Base-by-base conservation (phyloP, 169 alveolate genomes). In the Condylostoma magnum region DNA sequence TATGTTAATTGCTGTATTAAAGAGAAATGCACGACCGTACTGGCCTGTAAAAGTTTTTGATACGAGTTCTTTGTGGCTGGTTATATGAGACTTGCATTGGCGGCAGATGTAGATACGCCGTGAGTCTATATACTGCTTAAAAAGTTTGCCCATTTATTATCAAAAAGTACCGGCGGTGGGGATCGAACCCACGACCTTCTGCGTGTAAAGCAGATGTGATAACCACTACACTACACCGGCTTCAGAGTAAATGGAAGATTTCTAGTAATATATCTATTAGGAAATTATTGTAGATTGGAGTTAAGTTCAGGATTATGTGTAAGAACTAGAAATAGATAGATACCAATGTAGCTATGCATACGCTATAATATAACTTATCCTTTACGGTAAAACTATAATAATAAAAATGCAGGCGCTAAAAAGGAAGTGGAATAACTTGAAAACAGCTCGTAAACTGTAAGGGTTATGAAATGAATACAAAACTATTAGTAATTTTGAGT, bases 181-280 rank as follows among this genome's bases (percentile, higher is more conserved):
- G 91, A 27, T 83, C 75, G 91, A 86, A 86, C 90, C 91, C 89
- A 80, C 85, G 89, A 68, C 88, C 87, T 80, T 83, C 89, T 83
- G 90, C 88, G 85, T 83, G 89, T 79, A 77, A 83, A 81, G 90
- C 88, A 76, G 89, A 69, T 76, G 91, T 76, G 86, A 82, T 79
- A 65, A 76, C 83, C 88, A 63, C 88, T 82, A 86, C 80, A 78
- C 84, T 67, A 82, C 63, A 55, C 51, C 22, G n/a, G 67, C 50
- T 57, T 5, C 48, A n/a, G n/a, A n/a, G n/a, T n/a, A n/a, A n/a
- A n/a, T n/a, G n/a, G n/a, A n/a, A n/a, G n/a, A n/a, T n/a, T n/a
- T n/a, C n/a, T n/a, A n/a, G n/a, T n/a, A n/a, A n/a, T n/a, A n/a
- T n/a, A n/a, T n/a, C n/a, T n/a, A n/a, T n/a, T n/a, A n/a, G n/a